Base-by-base conservation (phyloP, 2,329 filamentous ascomycete species). In the Fusarium sp. region DNA sequence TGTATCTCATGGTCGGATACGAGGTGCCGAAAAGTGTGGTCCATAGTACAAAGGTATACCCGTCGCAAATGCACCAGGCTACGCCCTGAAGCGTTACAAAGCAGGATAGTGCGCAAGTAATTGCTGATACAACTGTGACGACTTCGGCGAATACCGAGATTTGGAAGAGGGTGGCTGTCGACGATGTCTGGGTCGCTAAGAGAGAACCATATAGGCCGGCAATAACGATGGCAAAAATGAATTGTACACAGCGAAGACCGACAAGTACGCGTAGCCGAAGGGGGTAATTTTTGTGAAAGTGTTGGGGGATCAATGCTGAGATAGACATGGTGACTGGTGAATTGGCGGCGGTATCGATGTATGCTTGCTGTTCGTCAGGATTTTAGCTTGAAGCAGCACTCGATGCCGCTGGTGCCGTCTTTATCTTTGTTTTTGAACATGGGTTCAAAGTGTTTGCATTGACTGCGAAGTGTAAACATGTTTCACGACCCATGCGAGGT, bases 1-100 rank as follows among this genome's bases (percentile, higher is more conserved):
- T 47, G 9, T 47, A 47, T 47, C 44, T 31, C 44, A 31, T 31
- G 3, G 44, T 47, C 27, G 27, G 28, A 28, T 28, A 47, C 13
- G 27, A 47, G 44, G 44, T 47, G 27, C 44, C 27, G 28, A 47
- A 47, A 10, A 47, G 44, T 11, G 44, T 47, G 23, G 44, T 47
- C 44, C 44, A 47, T 47, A 47, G n/a, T 11, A 47, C 44, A 47
- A 47, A 31, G 13, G 44, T 16, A 11, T 30, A 47, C n/a, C 13
- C 44, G 5, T 47, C 44, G 44, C 44, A 47, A 31, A 47, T n/a
- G 27, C 27, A 31, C 27, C 44, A 47, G 15, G 23, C 12, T 15
- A 47, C 6, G 23, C 44, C 28, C 44, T 27, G 23, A n/a, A 31
- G n/a, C 15, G 44, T 47, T 27, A 30, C 30, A 15, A 47, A 47